Percentiles rank a stretch among this genome's conserved stretches.
Evolutionary conservation across 768 basidiomycete genomes (phyloP).

Genomic region (Sistotremastrum suecicum): DNA sequence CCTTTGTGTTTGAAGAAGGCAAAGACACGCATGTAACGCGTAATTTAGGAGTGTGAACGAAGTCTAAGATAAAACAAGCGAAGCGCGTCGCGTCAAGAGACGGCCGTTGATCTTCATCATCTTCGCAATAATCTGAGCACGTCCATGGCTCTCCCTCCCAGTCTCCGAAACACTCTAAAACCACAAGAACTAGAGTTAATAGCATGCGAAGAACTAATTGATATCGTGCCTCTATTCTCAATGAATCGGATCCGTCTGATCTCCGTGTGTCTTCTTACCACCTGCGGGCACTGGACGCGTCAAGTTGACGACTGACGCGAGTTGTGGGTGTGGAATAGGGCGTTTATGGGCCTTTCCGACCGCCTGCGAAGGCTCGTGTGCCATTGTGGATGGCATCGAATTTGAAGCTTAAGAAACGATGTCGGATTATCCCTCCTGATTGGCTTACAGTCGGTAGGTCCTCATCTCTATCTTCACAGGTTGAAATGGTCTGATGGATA

Average conservation of each 20-base stretch:
- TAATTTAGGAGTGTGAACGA: too few species aligned
- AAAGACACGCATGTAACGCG: too few species aligned
- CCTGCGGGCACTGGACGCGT: slow-evolving; percentile 5
- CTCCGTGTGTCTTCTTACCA: slow-evolving; percentile 36
- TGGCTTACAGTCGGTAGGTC: slow-evolving; percentile 79
- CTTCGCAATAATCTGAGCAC: too few species aligned
- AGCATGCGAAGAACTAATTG: slow-evolving; percentile 70
- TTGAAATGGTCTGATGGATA: not conserved
- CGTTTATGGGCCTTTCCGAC: slow-evolving; percentile 82
- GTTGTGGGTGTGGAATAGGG: slow-evolving; percentile 35
- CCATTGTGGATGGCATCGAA: slow-evolving; percentile 95
- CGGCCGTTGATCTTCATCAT: too few species aligned
- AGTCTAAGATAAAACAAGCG: too few species aligned
- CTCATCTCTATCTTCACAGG: not conserved
- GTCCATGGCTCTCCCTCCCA: slow-evolving; percentile 63
- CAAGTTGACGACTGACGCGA: not conserved
- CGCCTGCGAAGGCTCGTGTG: slow-evolving; percentile 72
- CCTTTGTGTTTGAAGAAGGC: too few species aligned
- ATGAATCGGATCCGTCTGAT: slow-evolving; percentile 91
- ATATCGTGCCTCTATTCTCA: slow-evolving; percentile 76
- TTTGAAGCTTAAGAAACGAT: slow-evolving; percentile 89
- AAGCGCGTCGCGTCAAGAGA: too few species aligned
- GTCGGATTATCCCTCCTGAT: slow-evolving; percentile 76
- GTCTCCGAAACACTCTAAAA: slow-evolving; percentile 56
- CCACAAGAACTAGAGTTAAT: slow-evolving; percentile 83